Base-by-base conservation (phyloP, 768 basidiomycete genomes). In the Favolaschia claudopus region DNA sequence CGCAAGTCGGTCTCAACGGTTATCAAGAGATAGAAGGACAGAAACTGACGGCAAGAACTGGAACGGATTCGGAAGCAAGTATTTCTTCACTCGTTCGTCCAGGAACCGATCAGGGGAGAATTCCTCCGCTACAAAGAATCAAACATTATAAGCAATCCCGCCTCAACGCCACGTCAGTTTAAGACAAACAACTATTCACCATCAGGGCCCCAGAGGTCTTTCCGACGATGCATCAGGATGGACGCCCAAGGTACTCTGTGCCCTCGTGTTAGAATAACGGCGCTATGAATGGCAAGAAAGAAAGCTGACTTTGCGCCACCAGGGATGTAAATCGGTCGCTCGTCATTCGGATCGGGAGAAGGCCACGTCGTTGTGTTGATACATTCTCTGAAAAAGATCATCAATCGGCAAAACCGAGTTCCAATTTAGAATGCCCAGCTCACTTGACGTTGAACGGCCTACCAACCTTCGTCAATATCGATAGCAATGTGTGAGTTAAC, bases 41-140 rank as follows among this genome's bases (percentile, higher is more conserved):
- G 50, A 14, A 20, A 32, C 81, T 70, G 14, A 56, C 49, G 79
- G 79, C 6, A 83, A 67, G 65, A 85, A 85, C 39, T 82, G 82
- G 69, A 78, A 84, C 0, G 80, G 80, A 51, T 82, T 79, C 64
- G 73, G 5, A 71, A 72, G 56, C 38, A 83, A 68, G 52, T 81
- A 79, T 58, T 77, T 28, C 72, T 69, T 15, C 76, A 53, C 13
- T 79, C 84, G 33, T 8, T 79, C 68, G 62, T 84, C 84, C 19
- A 84, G 67, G 72, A 82, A 85, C 4, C 83, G 73, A 33, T 82
- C 82, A 0, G 84, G 83, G 53, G 85, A 83, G 54, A 84, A 85
- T 47, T 76, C 70, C 20, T 75, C 63, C 1, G 82, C 82, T 83
- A 66, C 70, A 79, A 82, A 8, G n/a, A n/a, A n/a, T n/a, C n/a